These are phyloP conservation scores for Sutorius australiensis DNA, from an alignment of 768 basidiomycete species.

Conservation along the genomic window DNA sequence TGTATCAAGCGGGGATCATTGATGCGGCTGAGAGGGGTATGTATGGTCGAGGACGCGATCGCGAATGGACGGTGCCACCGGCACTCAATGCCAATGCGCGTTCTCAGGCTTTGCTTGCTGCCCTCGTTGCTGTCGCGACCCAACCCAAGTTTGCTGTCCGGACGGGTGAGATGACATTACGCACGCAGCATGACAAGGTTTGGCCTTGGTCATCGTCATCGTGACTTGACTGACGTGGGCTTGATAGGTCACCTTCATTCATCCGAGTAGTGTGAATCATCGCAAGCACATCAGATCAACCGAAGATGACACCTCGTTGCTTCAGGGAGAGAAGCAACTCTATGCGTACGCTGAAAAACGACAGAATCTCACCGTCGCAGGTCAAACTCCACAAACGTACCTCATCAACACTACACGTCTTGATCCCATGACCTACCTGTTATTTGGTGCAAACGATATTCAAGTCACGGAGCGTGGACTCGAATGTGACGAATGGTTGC, in stretches of 20 bases:
- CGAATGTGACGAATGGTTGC: slow-evolving; percentile 89
- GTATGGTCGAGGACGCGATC: slow-evolving; percentile 29
- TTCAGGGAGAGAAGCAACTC: slow-evolving; percentile 60
- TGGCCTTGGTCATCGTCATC: slow-evolving; percentile 1
- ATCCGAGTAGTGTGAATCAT: slow-evolving; percentile 83
- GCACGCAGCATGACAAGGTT: slow-evolving; percentile 86
- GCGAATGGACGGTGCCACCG: slow-evolving; percentile 48
- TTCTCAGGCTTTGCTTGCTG: slow-evolving; percentile 73
- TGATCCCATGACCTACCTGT: slow-evolving; percentile 83
- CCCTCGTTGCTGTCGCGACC: slow-evolving; percentile 77
- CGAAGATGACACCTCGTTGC: slow-evolving; percentile 14
- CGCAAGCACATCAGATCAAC: slow-evolving; percentile 43
- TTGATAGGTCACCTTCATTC: slow-evolving; percentile 67
- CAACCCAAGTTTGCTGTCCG: slow-evolving; percentile 91
- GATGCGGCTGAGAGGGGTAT: slow-evolving; percentile 71
- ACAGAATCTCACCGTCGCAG: slow-evolving; percentile 57
- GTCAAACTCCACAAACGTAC: slow-evolving; percentile 55
- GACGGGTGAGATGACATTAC: slow-evolving; percentile 58
- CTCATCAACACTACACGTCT: slow-evolving; percentile 79
- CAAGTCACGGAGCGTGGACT: slow-evolving; percentile 67
- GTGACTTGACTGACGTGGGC: slow-evolving; percentile 10
- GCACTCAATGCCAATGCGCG: slow-evolving; percentile 71
- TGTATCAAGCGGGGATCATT: slow-evolving; percentile 79
- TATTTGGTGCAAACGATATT: slow-evolving; percentile 85
- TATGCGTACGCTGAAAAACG: slow-evolving; percentile 84